phyloP scores from a whole-genome alignment of 73 alveolate species.

The Chromera velia region DNA sequence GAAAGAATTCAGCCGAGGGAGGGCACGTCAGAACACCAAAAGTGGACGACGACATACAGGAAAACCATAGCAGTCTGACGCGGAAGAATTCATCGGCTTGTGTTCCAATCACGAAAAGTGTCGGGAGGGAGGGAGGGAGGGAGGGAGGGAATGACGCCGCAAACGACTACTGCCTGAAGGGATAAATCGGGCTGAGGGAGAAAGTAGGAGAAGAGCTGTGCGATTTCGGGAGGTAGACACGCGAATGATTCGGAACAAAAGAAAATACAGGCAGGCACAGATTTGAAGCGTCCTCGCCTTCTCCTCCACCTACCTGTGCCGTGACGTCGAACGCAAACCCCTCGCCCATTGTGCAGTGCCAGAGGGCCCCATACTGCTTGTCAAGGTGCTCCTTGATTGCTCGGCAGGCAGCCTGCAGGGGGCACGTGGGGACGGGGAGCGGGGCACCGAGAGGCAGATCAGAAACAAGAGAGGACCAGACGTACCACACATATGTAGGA shows the following conservation, averaged over 20 bases:
- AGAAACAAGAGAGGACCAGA: background rate
- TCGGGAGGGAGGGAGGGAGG: background rate
- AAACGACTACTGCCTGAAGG: too few species aligned
- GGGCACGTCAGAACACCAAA: too few species aligned
- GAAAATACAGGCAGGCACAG: too few species aligned
- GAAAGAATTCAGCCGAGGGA: too few species aligned
- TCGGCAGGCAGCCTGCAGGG: conserved; percentile 39
- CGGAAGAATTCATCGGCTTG: too few species aligned
- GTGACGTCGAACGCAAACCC: conserved; percentile 58
- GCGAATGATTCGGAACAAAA: too few species aligned
- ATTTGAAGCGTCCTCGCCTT: background rate
- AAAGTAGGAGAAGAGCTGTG: background rate
- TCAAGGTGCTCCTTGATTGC: conserved; percentile 51
- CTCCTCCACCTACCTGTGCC: conserved; percentile 27
- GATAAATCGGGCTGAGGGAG: background rate
- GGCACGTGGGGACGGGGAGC: background rate
- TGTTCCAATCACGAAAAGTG: too few species aligned
- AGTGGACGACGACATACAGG: too few species aligned
- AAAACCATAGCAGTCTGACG: too few species aligned
- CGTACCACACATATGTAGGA: background rate
- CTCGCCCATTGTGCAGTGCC: conserved; percentile 64
- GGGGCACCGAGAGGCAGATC: too few species aligned
- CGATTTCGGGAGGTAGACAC: background rate
- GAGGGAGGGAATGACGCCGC: background rate
- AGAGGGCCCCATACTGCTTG: conserved; percentile 54